These are phyloP conservation scores for Protea cynaroides DNA, from an alignment of 164 flowering plant genomes.

Conservation along the genomic window DNA sequence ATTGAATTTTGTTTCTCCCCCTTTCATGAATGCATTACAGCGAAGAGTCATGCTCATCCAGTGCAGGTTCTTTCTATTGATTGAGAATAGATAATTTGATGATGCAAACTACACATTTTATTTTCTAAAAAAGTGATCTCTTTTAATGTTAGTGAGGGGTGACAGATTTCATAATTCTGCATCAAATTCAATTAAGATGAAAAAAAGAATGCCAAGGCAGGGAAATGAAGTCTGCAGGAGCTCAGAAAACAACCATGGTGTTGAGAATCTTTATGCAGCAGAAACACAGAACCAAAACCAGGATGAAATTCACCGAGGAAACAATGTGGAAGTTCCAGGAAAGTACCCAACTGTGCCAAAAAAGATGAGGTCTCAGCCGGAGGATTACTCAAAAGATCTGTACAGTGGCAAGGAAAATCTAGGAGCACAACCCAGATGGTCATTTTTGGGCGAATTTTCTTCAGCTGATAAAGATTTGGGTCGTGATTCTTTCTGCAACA, in stretches of 20 bases:
- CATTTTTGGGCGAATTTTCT: slow-evolving; percentile 23
- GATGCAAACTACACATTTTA: background rate
- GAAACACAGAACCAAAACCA: slow-evolving; percentile 12
- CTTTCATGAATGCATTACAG: slow-evolving; percentile 30
- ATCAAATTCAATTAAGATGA: slow-evolving; percentile 18
- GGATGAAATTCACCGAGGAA: slow-evolving; percentile 9
- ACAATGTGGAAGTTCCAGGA: slow-evolving; percentile 13
- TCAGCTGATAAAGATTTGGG: slow-evolving; percentile 17
- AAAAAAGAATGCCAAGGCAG: slow-evolving; percentile 17
- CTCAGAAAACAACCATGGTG: slow-evolving; percentile 1
- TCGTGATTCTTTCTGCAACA: slow-evolving; percentile 16
- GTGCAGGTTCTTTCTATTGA: slow-evolving; percentile 44
- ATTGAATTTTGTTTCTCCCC: background rate
- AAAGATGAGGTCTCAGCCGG: slow-evolving; percentile 17
- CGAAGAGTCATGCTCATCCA: slow-evolving; percentile 70
- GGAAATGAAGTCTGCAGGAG: slow-evolving; percentile 10
- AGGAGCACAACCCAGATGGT: slow-evolving; percentile 16
- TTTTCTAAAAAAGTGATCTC: background rate
- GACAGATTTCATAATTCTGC: slow-evolving; percentile 16
- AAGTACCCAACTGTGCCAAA: slow-evolving; percentile 13
- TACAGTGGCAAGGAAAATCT: slow-evolving; percentile 14
- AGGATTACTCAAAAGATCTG: slow-evolving; percentile 5
- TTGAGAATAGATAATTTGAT: slow-evolving; percentile 6
- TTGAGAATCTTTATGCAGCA: slow-evolving; percentile 11
- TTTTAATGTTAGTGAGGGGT: slow-evolving; percentile 37